A percentile compares a stretch with the other conserved stretches of the same genome.
Evolutionary conservation across 2,329 filamentous ascomycete species (phyloP).

Genomic region (Plenodomus tracheiphilus): DNA sequence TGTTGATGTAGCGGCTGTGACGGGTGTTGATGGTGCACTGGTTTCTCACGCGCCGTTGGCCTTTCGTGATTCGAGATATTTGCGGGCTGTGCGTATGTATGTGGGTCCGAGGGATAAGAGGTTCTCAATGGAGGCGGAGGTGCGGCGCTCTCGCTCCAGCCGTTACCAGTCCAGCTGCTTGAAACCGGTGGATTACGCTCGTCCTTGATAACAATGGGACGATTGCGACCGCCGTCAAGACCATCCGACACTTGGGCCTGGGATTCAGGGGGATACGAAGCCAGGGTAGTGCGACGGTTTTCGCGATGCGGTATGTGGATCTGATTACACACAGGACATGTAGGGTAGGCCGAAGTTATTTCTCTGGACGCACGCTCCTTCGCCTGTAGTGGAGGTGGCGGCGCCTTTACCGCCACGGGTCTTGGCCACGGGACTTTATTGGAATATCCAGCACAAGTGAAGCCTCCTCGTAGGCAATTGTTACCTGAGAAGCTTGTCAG

Average conservation of each 20-base stretch:
- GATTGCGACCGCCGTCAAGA: slow-evolving; percentile 49
- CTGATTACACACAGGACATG: slow-evolving; percentile 22
- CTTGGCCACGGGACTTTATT: slow-evolving; percentile 79
- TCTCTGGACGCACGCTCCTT: slow-evolving; percentile 62
- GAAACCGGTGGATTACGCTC: slow-evolving; percentile 33
- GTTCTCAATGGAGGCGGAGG: slow-evolving; percentile 23
- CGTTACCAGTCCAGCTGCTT: slow-evolving; percentile 20
- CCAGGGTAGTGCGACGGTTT: slow-evolving; percentile 9
- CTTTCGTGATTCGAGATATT: slow-evolving; percentile 15
- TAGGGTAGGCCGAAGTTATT: slow-evolving; percentile 19
- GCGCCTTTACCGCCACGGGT: slow-evolving; percentile 61
- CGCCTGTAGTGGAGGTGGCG: slow-evolving; percentile 77
- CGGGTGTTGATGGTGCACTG: slow-evolving; percentile 18
- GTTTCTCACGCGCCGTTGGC: slow-evolving; percentile 28
- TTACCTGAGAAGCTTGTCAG: slow-evolving; percentile 47
- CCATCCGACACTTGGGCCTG: slow-evolving; percentile 10
- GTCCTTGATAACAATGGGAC: slow-evolving; percentile 51
- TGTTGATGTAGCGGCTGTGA: slow-evolving; percentile 30
- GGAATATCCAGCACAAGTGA: slow-evolving; percentile 88
- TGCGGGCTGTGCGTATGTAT: background rate
- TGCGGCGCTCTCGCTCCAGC: slow-evolving; percentile 26
- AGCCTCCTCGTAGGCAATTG: slow-evolving; percentile 89
- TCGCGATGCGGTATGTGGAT: slow-evolving; percentile 39
- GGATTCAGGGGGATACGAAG: slow-evolving; percentile 24
- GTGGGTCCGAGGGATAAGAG: slow-evolving; percentile 13